Percentiles rank a stretch among this genome's conserved stretches.
Evolutionary conservation across 768 basidiomycete species (phyloP).

Genomic region (Tylopilus rubrobrunneus): DNA sequence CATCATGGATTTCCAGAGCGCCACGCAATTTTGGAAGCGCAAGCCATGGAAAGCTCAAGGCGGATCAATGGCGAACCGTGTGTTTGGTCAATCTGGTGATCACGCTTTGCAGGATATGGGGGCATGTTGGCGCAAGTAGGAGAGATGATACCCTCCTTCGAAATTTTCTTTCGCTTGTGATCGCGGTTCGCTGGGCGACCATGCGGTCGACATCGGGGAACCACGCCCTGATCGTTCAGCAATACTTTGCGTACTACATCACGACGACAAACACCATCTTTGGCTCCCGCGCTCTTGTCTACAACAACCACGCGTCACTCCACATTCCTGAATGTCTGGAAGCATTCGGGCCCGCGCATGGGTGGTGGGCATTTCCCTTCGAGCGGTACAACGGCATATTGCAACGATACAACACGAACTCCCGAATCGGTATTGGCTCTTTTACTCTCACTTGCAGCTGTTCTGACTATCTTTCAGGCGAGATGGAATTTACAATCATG

Average conservation of each 20-base stretch:
- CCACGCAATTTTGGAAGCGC: neutral
- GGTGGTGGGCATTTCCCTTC: neutral
- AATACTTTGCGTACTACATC: neutral
- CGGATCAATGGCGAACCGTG: neutral
- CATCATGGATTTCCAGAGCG: neutral
- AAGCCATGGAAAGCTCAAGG: neutral
- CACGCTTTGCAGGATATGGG: neutral
- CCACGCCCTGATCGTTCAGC: neutral
- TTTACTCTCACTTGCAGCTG: no score
- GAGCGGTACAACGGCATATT: neutral
- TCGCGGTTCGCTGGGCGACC: neutral
- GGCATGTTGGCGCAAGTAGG: neutral
- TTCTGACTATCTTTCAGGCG: no score
- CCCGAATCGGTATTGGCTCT: no score
- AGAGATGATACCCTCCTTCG: neutral
- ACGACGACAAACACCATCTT: neutral
- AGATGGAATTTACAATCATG: no score
- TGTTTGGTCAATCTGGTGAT: neutral
- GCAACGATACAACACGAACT: neutral
- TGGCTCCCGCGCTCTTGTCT: neutral
- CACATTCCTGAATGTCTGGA: neutral
- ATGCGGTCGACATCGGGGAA: neutral
- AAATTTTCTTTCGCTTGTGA: neutral
- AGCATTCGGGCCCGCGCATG: neutral
- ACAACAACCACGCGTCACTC: neutral